phyloP scores from a whole-genome alignment of 306 rosid genomes.

The Phaseolus lunatus region DNA sequence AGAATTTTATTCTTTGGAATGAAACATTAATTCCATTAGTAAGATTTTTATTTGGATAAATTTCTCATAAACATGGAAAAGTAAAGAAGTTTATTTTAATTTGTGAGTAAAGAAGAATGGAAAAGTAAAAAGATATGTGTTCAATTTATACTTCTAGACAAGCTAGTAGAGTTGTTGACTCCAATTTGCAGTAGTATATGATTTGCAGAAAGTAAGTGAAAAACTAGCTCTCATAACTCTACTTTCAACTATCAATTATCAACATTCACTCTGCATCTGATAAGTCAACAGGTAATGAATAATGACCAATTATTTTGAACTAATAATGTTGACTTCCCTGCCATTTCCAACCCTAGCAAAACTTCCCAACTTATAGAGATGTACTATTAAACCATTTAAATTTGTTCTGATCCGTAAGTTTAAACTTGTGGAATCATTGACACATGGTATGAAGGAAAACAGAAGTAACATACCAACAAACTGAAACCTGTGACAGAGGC shows the following conservation, averaged over 20 bases:
- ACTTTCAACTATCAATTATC: not conserved
- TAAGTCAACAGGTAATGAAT: not conserved
- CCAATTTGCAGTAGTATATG: not conserved
- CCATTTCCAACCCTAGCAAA: not conserved
- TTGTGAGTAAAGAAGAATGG: too few species aligned
- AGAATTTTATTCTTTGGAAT: not conserved
- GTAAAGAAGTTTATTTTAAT: not conserved
- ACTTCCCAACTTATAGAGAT: not conserved
- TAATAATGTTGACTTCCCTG: not conserved
- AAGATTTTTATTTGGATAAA: not conserved
- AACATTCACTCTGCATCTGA: not conserved
- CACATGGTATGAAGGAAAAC: not conserved
- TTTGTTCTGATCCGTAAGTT: not conserved
- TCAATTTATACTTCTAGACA: not conserved
- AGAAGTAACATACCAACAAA: constrained; percentile 62
- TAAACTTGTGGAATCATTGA: not conserved
- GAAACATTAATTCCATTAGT: not conserved
- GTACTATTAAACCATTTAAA: not conserved
- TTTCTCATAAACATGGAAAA: too few species aligned
- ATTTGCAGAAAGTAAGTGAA: too few species aligned
- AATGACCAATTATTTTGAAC: not conserved
- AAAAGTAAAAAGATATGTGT: not conserved
- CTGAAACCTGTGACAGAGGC: constrained; percentile 78
- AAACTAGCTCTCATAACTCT: not conserved
- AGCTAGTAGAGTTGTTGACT: not conserved